These are phyloP conservation scores for Diaporthe humulicola DNA, from an alignment of 2,329 filamentous ascomycete genomes.

Conservation along the genomic window DNA sequence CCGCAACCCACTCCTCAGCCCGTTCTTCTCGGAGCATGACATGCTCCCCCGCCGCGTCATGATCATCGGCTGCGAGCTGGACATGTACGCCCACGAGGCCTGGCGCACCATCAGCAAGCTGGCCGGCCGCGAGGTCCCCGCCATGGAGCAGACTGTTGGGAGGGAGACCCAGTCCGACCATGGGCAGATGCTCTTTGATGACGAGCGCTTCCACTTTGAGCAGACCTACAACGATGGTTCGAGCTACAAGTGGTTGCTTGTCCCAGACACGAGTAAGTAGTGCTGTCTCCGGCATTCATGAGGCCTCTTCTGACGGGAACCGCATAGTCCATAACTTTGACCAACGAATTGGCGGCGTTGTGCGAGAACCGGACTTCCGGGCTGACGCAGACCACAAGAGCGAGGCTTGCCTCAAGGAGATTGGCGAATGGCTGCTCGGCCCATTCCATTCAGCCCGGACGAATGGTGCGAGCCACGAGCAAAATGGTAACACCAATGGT, in stretches of 20 bases:
- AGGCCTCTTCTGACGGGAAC: neutral
- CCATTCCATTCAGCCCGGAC: neutral
- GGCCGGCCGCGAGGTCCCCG: conserved; percentile 23
- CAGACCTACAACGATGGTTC: conserved; percentile 32
- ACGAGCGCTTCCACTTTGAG: conserved; percentile 35
- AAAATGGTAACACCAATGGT: conserved; percentile 11
- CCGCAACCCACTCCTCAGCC: conserved; percentile 35
- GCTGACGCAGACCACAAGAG: conserved; percentile 33
- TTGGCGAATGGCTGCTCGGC: conserved; percentile 27
- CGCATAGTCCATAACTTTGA: conserved; percentile 32
- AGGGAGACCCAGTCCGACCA: conserved; percentile 25
- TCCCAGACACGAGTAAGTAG: conserved; percentile 27
- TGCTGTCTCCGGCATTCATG: fast-evolving
- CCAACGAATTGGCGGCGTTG: conserved; percentile 31
- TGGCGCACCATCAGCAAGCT: conserved; percentile 37
- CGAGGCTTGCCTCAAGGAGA: conserved; percentile 30
- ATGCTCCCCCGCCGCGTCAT: conserved; percentile 32
- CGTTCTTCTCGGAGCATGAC: conserved; percentile 28
- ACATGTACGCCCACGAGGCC: conserved; percentile 36
- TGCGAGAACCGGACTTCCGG: conserved; percentile 33
- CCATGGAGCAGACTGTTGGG: conserved; percentile 22
- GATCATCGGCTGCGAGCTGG: conserved; percentile 34
- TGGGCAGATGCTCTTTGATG: conserved; percentile 31
- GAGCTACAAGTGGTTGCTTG: conserved; percentile 36
- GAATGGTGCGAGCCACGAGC: conserved; percentile 1